phyloP scores from a whole-genome alignment of 2,329 filamentous ascomycete genomes.

The Fusarium pininemorale region DNA sequence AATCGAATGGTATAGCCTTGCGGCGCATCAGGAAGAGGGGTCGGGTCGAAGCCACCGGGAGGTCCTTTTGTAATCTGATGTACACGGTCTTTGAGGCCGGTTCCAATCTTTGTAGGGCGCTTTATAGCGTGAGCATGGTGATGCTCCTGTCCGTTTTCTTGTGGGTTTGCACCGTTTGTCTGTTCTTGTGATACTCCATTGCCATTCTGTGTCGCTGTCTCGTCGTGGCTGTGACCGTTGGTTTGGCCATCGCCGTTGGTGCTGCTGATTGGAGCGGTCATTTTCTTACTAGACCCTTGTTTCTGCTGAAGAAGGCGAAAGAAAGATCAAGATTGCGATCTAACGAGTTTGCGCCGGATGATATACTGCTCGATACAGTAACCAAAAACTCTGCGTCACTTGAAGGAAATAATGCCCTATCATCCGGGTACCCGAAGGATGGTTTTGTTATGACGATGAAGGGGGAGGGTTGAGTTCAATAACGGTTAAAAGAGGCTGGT shows the following conservation, averaged over 20 bases:
- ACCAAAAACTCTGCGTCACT: slow-evolving; percentile 6
- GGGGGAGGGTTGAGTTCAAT: slow-evolving; percentile 13
- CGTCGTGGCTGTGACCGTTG: slow-evolving; percentile 17
- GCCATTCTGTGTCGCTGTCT: background rate
- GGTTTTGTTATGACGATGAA: background rate
- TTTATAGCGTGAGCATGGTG: slow-evolving; percentile 19
- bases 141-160: slow-evolving; percentile 5
- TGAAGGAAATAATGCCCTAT: background rate
- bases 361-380: background rate
- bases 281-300: slow-evolving; percentile 6
- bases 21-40: slow-evolving; percentile 77
- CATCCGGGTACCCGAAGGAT: background rate
- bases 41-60: slow-evolving; percentile 81
- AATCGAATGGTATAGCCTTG: slow-evolving; percentile 87
- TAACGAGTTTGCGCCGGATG: slow-evolving; percentile 13
- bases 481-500: slow-evolving; percentile 23
- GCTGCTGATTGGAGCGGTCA: slow-evolving; percentile 26
- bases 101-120: slow-evolving; percentile 13
- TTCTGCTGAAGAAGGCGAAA: background rate
- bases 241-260: slow-evolving; percentile 10
- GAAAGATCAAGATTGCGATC: slow-evolving; percentile 1
- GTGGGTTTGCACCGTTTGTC: background rate
- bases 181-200: slow-evolving; percentile 8
- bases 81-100: slow-evolving; percentile 39
- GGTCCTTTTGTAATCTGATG: slow-evolving; percentile 54